Percentiles rank a stretch among this genome's conserved stretches.
These are phyloP conservation scores for Ploettnerulaceae sp. DNA, from an alignment of 2,329 filamentous ascomycete species.

Conservation along the genomic window DNA sequence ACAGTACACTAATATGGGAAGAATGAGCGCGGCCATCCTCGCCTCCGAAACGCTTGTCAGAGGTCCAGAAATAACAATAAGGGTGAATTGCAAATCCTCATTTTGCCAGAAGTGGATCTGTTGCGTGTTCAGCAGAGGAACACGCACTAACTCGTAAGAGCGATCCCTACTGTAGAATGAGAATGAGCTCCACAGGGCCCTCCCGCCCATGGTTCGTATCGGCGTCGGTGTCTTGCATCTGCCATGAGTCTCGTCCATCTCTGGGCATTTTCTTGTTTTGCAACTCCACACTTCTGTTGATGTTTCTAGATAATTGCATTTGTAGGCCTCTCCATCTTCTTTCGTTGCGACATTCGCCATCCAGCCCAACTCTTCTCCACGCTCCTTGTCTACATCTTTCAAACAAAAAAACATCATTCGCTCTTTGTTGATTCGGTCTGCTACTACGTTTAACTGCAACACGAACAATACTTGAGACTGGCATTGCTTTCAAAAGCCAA, in stretches of 20 bases:
- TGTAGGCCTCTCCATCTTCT: conserved; percentile 7
- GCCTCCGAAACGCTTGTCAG: neutral
- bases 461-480: conserved; percentile 13
- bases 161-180: neutral
- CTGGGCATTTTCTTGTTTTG: conserved; percentile 5
- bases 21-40: neutral
- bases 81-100: conserved; percentile 14
- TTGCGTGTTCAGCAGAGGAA: too few species aligned
- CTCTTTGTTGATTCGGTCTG: neutral
- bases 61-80: conserved; percentile 8
- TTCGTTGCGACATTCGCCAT: conserved; percentile 14
- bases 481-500: conserved; percentile 5
- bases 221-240: neutral
- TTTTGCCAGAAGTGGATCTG: neutral
- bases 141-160: neutral
- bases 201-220: too few species aligned
- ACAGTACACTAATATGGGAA: neutral
- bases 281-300: neutral
- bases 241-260: neutral
- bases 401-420: neutral
- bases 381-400: conserved; percentile 19
- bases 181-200: too few species aligned
- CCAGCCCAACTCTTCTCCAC: conserved; percentile 17
- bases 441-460: conserved; percentile 9
- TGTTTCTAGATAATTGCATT: conserved; percentile 1